These are phyloP conservation scores for Aspergillus luchuensis DNA, from an alignment of 2,329 filamentous ascomycete species.

Conservation along the genomic window DNA sequence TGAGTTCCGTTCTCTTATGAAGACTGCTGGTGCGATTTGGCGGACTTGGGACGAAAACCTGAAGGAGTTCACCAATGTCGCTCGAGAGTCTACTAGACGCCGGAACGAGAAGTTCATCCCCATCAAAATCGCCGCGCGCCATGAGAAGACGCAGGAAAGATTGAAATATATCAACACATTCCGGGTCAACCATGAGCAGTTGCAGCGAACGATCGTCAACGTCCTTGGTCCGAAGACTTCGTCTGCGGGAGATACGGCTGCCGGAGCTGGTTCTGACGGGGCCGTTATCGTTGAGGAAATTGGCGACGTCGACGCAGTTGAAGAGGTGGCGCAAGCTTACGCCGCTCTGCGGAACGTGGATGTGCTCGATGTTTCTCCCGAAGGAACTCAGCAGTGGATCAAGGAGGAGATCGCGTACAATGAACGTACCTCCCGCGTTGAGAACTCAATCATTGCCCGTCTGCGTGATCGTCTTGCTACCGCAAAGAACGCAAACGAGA, in stretches of 20 bases:
- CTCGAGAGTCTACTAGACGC: slow-evolving; percentile 88
- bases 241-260: slow-evolving; percentile 53
- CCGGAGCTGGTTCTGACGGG: slow-evolving; percentile 54
- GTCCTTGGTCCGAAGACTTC: slow-evolving; percentile 79
- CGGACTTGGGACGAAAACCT: slow-evolving; percentile 91
- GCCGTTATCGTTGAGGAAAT: slow-evolving; percentile 85
- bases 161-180: slow-evolving; percentile 94
- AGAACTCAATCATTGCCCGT: slow-evolving; percentile 97
- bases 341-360: slow-evolving; percentile 93
- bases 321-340: slow-evolving; percentile 94
- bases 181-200: slow-evolving; percentile 93
- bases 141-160: slow-evolving; percentile 84
- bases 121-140: slow-evolving; percentile 89
- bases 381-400: slow-evolving; percentile 89
- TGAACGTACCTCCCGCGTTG: slow-evolving; percentile 92
- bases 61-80: slow-evolving; percentile 97
- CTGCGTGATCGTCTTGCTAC: slow-evolving; percentile 90
- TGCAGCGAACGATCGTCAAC: slow-evolving; percentile 93
- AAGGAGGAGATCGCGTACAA: slow-evolving; percentile 96
- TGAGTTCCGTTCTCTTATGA: slow-evolving; percentile 86
- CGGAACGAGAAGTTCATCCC: slow-evolving; percentile 98
- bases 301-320: slow-evolving; percentile 93
- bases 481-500: slow-evolving; percentile 96
- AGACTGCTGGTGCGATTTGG: slow-evolving; percentile 81
- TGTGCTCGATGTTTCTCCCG: slow-evolving; percentile 84